Percentiles rank a stretch among this genome's conserved stretches.
Evolutionary conservation across 441 rosid species (phyloP).

Genomic region (Kokia cookei): DNA sequence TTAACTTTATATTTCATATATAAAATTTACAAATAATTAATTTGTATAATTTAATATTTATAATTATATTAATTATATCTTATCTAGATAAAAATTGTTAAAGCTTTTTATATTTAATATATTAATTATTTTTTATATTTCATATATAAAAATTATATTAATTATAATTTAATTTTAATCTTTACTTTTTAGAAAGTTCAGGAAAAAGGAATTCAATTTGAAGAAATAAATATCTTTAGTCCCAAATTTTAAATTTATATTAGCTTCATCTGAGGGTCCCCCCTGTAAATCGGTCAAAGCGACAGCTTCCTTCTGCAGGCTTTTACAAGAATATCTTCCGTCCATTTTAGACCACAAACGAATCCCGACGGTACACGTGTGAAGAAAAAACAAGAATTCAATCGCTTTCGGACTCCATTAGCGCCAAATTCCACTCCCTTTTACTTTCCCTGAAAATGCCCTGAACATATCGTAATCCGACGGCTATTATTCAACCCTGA

Average conservation of each 20-base stretch:
- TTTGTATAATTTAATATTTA: too few relatives aligned
- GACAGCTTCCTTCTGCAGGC: neutral
- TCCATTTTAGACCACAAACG: constrained; percentile 1
- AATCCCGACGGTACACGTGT: constrained; percentile 21
- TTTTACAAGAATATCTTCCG: constrained; percentile 18
- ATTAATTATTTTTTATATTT: too few relatives aligned
- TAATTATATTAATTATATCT: too few relatives aligned
- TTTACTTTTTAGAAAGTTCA: neutral
- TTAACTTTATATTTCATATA: too few relatives aligned
- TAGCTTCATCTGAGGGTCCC: neutral
- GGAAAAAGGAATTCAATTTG: neutral
- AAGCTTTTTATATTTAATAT: too few relatives aligned
- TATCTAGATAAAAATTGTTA: too few relatives aligned
- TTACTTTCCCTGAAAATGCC: constrained; percentile 6
- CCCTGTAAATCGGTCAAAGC: neutral
- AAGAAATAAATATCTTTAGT: neutral
- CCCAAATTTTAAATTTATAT: neutral
- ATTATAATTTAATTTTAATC: neutral
- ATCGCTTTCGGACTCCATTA: constrained; percentile 19
- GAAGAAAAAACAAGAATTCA: neutral
- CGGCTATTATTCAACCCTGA: constrained; percentile 9
- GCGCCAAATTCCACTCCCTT: constrained; percentile 48
- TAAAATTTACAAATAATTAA: too few relatives aligned
- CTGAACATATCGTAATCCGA: constrained; percentile 24
- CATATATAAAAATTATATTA: too few relatives aligned